Evolutionary conservation across 805 yeast species (phyloP).

Genomic region (Yarrowia keelungensis): DNA sequence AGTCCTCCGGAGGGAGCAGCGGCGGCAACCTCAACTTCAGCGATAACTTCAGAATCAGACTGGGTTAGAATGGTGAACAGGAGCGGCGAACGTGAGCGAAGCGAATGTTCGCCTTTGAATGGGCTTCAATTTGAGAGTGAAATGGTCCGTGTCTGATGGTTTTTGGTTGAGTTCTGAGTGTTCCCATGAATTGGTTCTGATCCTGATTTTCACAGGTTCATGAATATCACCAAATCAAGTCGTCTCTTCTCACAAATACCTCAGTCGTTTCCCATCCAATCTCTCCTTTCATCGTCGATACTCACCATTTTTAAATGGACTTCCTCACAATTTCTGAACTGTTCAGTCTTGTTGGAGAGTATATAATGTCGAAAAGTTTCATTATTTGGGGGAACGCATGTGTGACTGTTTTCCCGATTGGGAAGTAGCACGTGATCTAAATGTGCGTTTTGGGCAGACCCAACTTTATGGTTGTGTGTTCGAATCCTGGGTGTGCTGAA

Average conservation of each 20-base stretch:
- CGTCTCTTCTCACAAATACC: too few species aligned
- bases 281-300: background rate
- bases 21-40: slow-evolving; percentile 78
- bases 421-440: background rate
- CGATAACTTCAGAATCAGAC: slow-evolving; percentile 96
- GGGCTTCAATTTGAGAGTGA: too few species aligned
- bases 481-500: background rate
- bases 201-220: too few species aligned
- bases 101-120: too few species aligned
- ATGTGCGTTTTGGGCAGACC: background rate
- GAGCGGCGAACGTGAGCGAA: too few species aligned
- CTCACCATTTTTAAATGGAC: slow-evolving; percentile 39
- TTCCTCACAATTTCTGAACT: slow-evolving; percentile 37
- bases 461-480: background rate
- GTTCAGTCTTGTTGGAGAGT: slow-evolving; percentile 37
- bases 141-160: too few species aligned
- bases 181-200: too few species aligned
- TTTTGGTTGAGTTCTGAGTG: background rate
- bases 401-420: slow-evolving; percentile 32
- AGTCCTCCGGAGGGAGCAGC: slow-evolving; percentile 86
- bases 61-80: slow-evolving; percentile 7
- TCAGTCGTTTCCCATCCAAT: background rate
- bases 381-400: slow-evolving; percentile 2
- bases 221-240: too few species aligned
- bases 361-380: slow-evolving; percentile 22